Percentiles rank a stretch among this genome's conserved stretches.
These are phyloP conservation scores for Aspergillus affinis DNA, from an alignment of 495 filamentous ascomycete species.

Conservation along the genomic window DNA sequence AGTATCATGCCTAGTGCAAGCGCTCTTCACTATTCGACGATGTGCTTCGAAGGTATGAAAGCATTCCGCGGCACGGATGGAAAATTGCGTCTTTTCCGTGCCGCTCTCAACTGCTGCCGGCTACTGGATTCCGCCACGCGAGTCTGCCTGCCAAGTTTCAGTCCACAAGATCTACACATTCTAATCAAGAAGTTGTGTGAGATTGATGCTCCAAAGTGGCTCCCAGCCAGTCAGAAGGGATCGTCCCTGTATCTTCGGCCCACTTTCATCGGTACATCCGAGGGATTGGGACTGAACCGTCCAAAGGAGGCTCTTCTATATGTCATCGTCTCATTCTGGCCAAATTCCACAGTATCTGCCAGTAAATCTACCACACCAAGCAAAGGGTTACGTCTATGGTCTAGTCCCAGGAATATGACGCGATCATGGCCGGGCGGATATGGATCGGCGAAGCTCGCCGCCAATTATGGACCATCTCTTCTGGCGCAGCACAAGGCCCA, in stretches of 20 bases:
- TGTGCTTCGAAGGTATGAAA: constrained; percentile 9
- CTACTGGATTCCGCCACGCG: constrained; percentile 4
- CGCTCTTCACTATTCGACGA: constrained; percentile 4
- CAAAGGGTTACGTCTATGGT: background rate
- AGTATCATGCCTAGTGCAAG: background rate
- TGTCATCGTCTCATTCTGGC: constrained; percentile 1
- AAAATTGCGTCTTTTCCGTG: constrained; percentile 6
- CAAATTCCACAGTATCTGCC: background rate
- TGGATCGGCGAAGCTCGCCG: background rate
- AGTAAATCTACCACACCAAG: background rate
- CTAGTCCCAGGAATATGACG: constrained; percentile 4
- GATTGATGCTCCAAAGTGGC: constrained; percentile 8
- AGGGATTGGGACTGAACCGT: background rate
- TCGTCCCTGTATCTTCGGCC: constrained; percentile 7
- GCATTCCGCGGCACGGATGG: constrained; percentile 3
- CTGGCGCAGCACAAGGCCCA: background rate
- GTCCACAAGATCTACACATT: background rate
- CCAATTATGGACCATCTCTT: constrained; percentile 8
- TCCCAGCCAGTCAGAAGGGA: background rate
- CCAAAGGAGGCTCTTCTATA: constrained; percentile 4
- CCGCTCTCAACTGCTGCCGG: background rate
- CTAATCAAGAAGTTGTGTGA: background rate
- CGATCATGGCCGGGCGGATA: constrained; percentile 5
- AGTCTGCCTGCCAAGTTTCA: background rate
- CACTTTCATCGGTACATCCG: background rate